Percentiles rank a stretch among this genome's conserved stretches.
phyloP scores from a whole-genome alignment of 1,284 basidiomycete species.

The Rhodotorula sp. region DNA sequence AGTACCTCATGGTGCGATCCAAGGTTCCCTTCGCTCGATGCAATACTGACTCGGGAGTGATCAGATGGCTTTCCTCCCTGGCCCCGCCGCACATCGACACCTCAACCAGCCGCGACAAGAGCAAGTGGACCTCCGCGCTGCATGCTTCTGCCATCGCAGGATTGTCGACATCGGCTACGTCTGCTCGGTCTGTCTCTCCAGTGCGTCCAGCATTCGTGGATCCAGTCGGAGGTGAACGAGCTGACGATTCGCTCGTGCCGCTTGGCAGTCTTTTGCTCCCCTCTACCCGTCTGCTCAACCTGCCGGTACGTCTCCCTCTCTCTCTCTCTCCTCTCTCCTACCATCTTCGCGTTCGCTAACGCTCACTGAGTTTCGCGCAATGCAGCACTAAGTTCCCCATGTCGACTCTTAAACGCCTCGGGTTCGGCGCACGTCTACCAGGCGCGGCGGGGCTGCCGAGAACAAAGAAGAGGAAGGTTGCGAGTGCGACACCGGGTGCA shows the following conservation, averaged over 20 bases:
- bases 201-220: conserved; percentile 56
- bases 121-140: conserved; percentile 92
- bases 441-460: neutral
- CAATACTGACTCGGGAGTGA: neutral
- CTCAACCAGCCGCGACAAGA: conserved; percentile 88
- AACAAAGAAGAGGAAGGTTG: conserved; percentile 39
- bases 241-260: neutral
- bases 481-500: conserved; percentile 3
- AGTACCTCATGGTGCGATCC: conserved; percentile 73
- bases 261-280: conserved; percentile 77
- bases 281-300: conserved; percentile 61
- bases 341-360: neutral
- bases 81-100: conserved; percentile 70
- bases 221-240: neutral
- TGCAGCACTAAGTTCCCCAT: conserved; percentile 87
- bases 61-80: conserved; percentile 87
- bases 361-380: neutral
- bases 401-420: conserved; percentile 74
- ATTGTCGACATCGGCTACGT: conserved; percentile 97
- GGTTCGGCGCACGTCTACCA: conserved; percentile 35
- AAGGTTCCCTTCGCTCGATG: neutral
- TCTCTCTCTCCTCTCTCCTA: neutral
- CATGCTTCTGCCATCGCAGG: conserved; percentile 97
- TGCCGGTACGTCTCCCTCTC: conserved; percentile 5
- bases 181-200: conserved; percentile 92